Evolutionary conservation across 805 yeast genomes (phyloP).

Genomic region (Starmerella riodocensis): DNA sequence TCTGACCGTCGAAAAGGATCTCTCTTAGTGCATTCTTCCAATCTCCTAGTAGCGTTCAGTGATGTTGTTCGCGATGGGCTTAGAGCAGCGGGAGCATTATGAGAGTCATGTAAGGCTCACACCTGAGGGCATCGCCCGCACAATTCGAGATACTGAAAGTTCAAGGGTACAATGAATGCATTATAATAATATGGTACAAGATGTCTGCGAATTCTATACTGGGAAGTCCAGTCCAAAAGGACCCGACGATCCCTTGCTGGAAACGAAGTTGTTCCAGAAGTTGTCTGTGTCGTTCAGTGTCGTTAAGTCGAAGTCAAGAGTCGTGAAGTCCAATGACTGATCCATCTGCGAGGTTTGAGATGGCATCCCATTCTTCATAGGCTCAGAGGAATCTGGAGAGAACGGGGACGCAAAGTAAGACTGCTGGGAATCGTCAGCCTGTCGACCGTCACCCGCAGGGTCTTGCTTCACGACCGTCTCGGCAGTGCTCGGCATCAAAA

Average conservation of each 20-base stretch:
- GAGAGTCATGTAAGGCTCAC: no score
- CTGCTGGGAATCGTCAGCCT: background rate
- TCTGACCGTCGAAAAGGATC: no score
- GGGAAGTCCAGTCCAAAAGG: slow-evolving; percentile 8
- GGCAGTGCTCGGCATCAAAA: no score
- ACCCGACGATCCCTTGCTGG: background rate
- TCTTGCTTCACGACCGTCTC: background rate
- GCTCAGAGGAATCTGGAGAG: background rate
- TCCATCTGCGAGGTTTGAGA: background rate
- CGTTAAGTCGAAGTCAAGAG: background rate
- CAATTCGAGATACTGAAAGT: background rate
- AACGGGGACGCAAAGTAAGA: background rate
- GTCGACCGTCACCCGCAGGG: background rate
- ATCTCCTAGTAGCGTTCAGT: no score
- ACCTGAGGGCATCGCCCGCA: no score
- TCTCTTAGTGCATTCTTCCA: no score
- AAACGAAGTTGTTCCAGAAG: slow-evolving; percentile 9
- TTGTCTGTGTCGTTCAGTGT: slow-evolving; percentile 9
- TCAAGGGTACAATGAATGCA: background rate
- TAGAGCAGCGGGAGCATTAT: no score
- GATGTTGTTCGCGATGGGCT: no score
- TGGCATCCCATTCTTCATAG: slow-evolving; percentile 22
- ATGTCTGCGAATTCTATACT: background rate
- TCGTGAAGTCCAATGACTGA: background rate
- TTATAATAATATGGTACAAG: background rate